Evolutionary conservation across 441 rosid species (phyloP).

Genomic region (Arabidopsis hybrid): DNA sequence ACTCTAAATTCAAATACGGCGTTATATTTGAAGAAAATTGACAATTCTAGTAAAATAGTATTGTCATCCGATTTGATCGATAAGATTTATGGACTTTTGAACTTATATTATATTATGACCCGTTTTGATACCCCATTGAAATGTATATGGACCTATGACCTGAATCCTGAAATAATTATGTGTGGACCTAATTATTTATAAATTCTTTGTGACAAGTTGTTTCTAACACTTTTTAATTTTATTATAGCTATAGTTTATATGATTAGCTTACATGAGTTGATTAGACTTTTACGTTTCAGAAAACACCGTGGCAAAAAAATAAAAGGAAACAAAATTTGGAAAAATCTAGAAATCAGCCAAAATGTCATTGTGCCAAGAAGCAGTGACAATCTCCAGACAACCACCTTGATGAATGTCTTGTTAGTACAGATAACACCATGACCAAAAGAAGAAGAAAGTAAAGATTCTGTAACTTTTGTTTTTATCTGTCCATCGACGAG

Average conservation of each 20-base stretch:
- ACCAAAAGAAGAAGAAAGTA: slow-evolving; percentile 12
- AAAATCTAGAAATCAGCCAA: slow-evolving; percentile 14
- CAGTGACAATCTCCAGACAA: slow-evolving; percentile 44
- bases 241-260: slow-evolving; percentile 15
- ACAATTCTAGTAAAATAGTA: slow-evolving; percentile 25
- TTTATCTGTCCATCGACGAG: neutral
- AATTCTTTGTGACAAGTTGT: slow-evolving; percentile 19
- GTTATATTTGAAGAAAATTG: slow-evolving; percentile 11
- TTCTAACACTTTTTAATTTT: slow-evolving; percentile 11
- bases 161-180: slow-evolving; percentile 28
- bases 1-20: neutral
- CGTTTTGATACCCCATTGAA: slow-evolving; percentile 10
- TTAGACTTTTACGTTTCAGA: slow-evolving; percentile 23
- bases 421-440: slow-evolving; percentile 26
- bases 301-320: neutral
- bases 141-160: slow-evolving; percentile 15
- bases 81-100: slow-evolving; percentile 12
- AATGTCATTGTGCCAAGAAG: slow-evolving; percentile 35
- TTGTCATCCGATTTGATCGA: neutral
- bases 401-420: slow-evolving; percentile 27
- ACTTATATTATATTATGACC: slow-evolving; percentile 10
- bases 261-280: slow-evolving; percentile 29
- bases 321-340: neutral
- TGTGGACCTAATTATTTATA: slow-evolving; percentile 38
- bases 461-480: slow-evolving; percentile 35